Evolutionary conservation across 768 basidiomycete species (phyloP).

Genomic region (Trichaptum fuscoviolaceum): DNA sequence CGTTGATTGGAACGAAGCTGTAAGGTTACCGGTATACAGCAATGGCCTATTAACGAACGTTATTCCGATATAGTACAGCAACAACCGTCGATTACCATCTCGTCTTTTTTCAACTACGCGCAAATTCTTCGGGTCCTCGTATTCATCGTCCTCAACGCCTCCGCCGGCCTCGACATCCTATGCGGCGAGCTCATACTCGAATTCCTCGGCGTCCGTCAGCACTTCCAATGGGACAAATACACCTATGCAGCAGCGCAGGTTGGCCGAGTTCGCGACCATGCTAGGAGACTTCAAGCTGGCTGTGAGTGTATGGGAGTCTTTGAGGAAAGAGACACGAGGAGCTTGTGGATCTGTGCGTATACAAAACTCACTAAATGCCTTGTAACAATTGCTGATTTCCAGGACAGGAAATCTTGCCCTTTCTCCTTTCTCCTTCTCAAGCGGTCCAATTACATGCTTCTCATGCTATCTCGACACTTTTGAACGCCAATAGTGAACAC

Average conservation of each 20-base stretch:
- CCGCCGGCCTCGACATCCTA: conserved; percentile 34
- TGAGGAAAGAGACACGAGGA: conserved; percentile 68
- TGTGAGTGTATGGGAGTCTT: conserved; percentile 73
- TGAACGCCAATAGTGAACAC: conserved; percentile 39
- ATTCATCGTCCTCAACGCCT: conserved; percentile 31
- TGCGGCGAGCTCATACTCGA: conserved; percentile 27
- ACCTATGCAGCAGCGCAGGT: conserved; percentile 71
- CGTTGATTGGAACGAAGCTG: conserved; percentile 88
- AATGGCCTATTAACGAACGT: background rate
- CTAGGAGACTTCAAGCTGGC: conserved; percentile 89
- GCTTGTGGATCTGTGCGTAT: conserved; percentile 78
- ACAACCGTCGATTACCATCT: conserved; percentile 73
- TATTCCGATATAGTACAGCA: conserved; percentile 47
- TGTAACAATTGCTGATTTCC: conserved; percentile 5
- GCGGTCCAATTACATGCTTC: conserved; percentile 54
- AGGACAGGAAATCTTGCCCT: conserved; percentile 72
- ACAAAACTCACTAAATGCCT: background rate
- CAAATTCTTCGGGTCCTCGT: conserved; percentile 68
- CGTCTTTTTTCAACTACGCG: conserved; percentile 85
- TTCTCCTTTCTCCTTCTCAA: conserved; percentile 64
- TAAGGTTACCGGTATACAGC: conserved; percentile 25
- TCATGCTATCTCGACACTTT: conserved; percentile 49
- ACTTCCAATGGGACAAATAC: conserved; percentile 29
- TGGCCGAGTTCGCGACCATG: conserved; percentile 94
- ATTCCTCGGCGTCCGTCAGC: conserved; percentile 29